Evolutionary conservation across 2,329 filamentous ascomycete species (phyloP).

Genomic region (Aspergillus flavus): DNA sequence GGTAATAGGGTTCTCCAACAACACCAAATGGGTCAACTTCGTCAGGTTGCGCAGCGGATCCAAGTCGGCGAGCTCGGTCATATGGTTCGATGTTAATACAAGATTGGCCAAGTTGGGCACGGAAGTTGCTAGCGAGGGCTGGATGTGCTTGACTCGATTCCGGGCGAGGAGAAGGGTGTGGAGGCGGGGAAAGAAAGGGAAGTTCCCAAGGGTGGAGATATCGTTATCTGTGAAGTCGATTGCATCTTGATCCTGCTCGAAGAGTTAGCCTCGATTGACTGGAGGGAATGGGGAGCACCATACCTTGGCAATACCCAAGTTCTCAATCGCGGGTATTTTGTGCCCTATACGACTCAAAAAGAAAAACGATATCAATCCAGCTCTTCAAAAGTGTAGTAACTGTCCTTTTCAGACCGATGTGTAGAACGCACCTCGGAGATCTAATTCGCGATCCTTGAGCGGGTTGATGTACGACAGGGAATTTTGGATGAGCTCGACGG

Average conservation of each 20-base stretch:
- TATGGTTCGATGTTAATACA: conserved; percentile 79
- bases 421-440: conserved; percentile 88
- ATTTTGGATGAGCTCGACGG: conserved; percentile 87
- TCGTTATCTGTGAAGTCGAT: conserved; percentile 99
- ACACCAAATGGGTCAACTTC: conserved; percentile 74
- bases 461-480: conserved; percentile 98
- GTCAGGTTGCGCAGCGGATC: conserved; percentile 73
- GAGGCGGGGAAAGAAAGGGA: conserved; percentile 86
- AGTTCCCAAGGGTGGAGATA: conserved; percentile 85
- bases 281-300: conserved; percentile 40
- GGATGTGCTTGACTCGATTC: conserved; percentile 83
- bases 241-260: conserved; percentile 78
- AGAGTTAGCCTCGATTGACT: neutral
- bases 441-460: conserved; percentile 96
- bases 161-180: conserved; percentile 85
- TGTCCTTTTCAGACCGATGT: conserved; percentile 74
- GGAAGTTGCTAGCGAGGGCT: conserved; percentile 71
- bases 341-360: conserved; percentile 71
- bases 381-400: conserved; percentile 84
- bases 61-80: conserved; percentile 82
- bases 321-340: conserved; percentile 96
- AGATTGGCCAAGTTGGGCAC: conserved; percentile 82
- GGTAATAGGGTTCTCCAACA: conserved; percentile 86
- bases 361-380: conserved; percentile 79
- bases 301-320: conserved; percentile 91